These are phyloP conservation scores for Puccinia brachypodii DNA, from an alignment of 1,284 basidiomycete genomes.

Conservation along the genomic window DNA sequence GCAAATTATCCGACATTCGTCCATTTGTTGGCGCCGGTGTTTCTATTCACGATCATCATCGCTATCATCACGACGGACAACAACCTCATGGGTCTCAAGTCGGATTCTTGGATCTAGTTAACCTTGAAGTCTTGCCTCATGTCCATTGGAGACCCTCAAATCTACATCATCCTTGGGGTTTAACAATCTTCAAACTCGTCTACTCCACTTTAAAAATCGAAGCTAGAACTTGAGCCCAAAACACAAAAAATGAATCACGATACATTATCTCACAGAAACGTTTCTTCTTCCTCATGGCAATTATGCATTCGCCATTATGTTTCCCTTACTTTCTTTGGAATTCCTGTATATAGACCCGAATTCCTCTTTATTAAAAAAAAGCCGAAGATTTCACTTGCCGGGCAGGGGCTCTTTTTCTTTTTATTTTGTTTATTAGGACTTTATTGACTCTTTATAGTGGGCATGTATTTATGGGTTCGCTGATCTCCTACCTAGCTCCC, in stretches of 20 bases:
- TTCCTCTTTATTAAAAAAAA: background rate
- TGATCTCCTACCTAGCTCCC: too few relatives aligned
- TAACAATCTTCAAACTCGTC: constrained; percentile 23
- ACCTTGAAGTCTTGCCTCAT: constrained; percentile 22
- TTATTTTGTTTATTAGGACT: too few relatives aligned
- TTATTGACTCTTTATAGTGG: too few relatives aligned
- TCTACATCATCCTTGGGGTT: constrained; percentile 20
- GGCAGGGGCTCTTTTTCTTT: too few relatives aligned
- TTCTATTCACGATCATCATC: background rate
- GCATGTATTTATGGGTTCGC: too few relatives aligned
- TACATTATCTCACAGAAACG: too few relatives aligned
- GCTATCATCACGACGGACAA: background rate
- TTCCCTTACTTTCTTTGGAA: background rate
- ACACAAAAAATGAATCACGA: background rate
- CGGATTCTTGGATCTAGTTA: background rate
- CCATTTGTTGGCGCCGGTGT: constrained; percentile 18
- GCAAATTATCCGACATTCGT: constrained; percentile 12
- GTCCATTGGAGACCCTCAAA: constrained; percentile 13
- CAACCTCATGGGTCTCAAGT: background rate
- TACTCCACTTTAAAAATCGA: constrained; percentile 30
- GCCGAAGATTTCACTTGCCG: too few relatives aligned
- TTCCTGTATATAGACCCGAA: too few relatives aligned
- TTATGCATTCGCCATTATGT: too few relatives aligned
- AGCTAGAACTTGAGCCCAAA: constrained; percentile 11
- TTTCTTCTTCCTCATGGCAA: too few relatives aligned